phyloP scores from a whole-genome alignment of 208 protist genomes.

The Trypanosoma mega region DNA sequence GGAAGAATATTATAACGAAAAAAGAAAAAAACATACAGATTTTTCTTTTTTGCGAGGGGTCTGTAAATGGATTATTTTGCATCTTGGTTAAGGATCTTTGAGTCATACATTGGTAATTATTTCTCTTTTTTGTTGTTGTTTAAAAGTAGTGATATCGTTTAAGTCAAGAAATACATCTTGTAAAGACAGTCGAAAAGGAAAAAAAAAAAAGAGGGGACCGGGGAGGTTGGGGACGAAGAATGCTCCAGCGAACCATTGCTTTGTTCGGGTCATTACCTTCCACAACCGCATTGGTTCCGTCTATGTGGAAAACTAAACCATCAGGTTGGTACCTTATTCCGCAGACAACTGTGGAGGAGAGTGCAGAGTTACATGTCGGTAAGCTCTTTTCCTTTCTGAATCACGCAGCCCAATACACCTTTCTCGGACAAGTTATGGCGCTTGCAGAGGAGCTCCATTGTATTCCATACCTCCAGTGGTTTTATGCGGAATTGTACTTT shows the following conservation, averaged over 20 bases:
- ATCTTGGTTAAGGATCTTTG: no score
- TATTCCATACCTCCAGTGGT: constrained; percentile 78
- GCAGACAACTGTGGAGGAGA: constrained; percentile 31
- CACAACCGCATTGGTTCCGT: constrained; percentile 36
- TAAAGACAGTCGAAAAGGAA: no score
- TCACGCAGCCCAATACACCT: constrained; percentile 77
- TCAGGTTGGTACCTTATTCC: constrained; percentile 70
- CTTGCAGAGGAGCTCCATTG: constrained; percentile 77
- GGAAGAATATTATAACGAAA: no score
- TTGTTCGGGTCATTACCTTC: constrained; percentile 11
- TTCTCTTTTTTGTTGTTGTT: no score
- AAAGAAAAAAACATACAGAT: no score
- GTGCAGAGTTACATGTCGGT: constrained; percentile 53
- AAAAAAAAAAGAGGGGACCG: background rate
- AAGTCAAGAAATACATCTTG: no score
- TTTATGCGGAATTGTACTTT: constrained; percentile 75
- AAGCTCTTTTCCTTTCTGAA: constrained; percentile 85
- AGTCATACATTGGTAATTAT: no score
- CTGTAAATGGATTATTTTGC: no score
- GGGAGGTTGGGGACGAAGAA: background rate
- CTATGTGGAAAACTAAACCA: constrained; percentile 58
- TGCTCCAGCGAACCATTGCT: constrained; percentile 15
- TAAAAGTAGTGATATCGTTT: no score
- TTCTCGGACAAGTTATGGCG: constrained; percentile 79
- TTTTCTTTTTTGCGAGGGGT: no score